phyloP scores from a whole-genome alignment of 225 moss, liverwort and hornwort genomes.

The Rhytidiadelphus loreus region DNA sequence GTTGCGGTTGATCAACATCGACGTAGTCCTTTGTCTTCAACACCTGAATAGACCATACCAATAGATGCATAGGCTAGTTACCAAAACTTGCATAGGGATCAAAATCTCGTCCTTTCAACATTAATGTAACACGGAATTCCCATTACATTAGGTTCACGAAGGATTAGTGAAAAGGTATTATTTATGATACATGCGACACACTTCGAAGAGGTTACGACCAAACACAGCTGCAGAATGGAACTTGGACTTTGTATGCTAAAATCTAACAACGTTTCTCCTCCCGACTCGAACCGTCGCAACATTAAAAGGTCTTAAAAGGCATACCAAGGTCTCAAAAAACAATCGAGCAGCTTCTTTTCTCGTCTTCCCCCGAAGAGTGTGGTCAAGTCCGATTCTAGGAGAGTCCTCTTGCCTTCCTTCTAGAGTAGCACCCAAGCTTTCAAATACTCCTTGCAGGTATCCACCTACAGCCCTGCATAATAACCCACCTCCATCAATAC shows the following conservation, averaged over 20 bases:
- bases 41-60: slow-evolving; percentile 42
- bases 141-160: not conserved
- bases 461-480: slow-evolving; percentile 78
- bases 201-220: not conserved
- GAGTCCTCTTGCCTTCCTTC: slow-evolving; percentile 27
- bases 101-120: not conserved
- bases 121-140: not conserved
- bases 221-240: not conserved
- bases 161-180: not conserved
- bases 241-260: not conserved
- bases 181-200: not conserved
- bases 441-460: slow-evolving; percentile 76
- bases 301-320: slow-evolving; percentile 26
- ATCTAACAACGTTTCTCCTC: not conserved
- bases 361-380: slow-evolving; percentile 75
- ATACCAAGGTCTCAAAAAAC: slow-evolving; percentile 97
- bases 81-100: not conserved
- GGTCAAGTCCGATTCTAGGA: slow-evolving; percentile 67
- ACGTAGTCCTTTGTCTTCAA: slow-evolving; percentile 95
- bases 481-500: not conserved
- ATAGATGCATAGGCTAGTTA: not conserved
- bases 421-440: slow-evolving; percentile 44
- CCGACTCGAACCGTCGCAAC: not conserved
- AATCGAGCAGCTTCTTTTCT: slow-evolving; percentile 92
- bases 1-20: slow-evolving; percentile 72